Evolutionary conservation across 768 basidiomycete species (phyloP), one percentile per base, ranked within the genome.

Genomic region (Saitozyma podzolica): DNA sequence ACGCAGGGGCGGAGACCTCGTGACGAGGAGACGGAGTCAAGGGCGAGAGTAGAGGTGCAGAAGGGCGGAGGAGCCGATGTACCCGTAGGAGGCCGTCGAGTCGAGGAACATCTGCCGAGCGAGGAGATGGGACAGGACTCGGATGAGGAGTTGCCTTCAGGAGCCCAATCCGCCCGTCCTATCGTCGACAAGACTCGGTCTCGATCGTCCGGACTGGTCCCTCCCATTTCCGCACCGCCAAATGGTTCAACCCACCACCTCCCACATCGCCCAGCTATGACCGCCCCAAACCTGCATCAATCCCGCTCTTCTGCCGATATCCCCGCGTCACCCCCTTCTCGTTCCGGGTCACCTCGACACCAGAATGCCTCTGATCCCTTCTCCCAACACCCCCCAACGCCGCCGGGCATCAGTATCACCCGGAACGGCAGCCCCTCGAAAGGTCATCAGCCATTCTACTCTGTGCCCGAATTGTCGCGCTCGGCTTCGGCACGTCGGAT

Each of bases 1-100:
- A 92, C 92, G 67, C 95, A 98, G 80, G 94, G 94, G 1, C 84
- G 91, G 29, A 58, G 68, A 56, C 70, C 74, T 13, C 51, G 65
- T 41, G 75, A 75, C 48, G 77, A 78, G 51, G 62, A 68, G 43
- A 68, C 62, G 40, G 74, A 70, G 40, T 62, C 64, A 3, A 50
- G 71, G 59, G 63, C 61, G 3, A 71, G 73, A 56, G 74, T 77
- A 16, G 83, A 84, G 56, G 87, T 88, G 63, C 88, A 89, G 57
- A 83, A 57, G 47, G 62, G 64, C 8, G 75, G 74, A 9, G 79
- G 73, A 4, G 75, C 74, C 10, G 77, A 79, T 50, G 61, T 8
- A 50, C 62, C 29, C 2, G 29, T 29, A 29, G 29, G 29, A 29
- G 29, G 29, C 29, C 29, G 29, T 29, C 29, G 29, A 29, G 29